phyloP scores from a whole-genome alignment of 1,284 basidiomycete genomes.

The Sanghuangporus weigelae region DNA sequence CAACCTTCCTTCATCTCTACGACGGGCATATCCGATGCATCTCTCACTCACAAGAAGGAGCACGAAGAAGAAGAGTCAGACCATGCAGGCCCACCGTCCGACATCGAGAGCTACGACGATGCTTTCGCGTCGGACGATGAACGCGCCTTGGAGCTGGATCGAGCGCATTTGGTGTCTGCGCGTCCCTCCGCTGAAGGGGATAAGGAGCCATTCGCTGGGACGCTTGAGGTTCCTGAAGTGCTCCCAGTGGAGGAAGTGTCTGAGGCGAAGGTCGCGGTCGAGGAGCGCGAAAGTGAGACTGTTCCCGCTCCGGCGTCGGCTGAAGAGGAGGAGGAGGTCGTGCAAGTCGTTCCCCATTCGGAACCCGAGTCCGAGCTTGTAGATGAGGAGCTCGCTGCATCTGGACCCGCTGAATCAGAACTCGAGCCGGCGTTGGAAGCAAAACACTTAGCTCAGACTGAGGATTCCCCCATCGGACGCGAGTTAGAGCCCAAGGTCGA shows the following conservation, averaged over 20 bases:
- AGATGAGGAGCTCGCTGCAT: background rate
- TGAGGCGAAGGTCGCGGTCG: background rate
- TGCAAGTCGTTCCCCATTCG: background rate
- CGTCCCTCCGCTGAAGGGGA: background rate
- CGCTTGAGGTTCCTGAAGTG: background rate
- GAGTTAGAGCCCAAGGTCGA: background rate
- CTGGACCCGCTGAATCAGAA: background rate
- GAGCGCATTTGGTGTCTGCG: constrained; percentile 7
- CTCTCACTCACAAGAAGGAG: background rate
- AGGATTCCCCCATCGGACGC: background rate
- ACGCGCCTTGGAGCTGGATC: background rate
- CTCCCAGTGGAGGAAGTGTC: background rate
- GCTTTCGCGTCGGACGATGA: constrained; percentile 12
- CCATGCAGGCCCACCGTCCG: background rate
- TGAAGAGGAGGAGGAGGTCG: background rate
- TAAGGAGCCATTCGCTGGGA: background rate
- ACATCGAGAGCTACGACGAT: constrained; percentile 19
- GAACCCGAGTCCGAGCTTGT: background rate
- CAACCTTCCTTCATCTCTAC: constrained; percentile 5
- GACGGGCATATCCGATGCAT: background rate
- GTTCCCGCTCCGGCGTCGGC: background rate
- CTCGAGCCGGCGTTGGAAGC: background rate
- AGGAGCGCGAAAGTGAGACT: background rate
- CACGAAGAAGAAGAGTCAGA: background rate
- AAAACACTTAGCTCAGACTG: background rate